phyloP scores from a whole-genome alignment of 768 basidiomycete species.

The Agrocybe praecox region DNA sequence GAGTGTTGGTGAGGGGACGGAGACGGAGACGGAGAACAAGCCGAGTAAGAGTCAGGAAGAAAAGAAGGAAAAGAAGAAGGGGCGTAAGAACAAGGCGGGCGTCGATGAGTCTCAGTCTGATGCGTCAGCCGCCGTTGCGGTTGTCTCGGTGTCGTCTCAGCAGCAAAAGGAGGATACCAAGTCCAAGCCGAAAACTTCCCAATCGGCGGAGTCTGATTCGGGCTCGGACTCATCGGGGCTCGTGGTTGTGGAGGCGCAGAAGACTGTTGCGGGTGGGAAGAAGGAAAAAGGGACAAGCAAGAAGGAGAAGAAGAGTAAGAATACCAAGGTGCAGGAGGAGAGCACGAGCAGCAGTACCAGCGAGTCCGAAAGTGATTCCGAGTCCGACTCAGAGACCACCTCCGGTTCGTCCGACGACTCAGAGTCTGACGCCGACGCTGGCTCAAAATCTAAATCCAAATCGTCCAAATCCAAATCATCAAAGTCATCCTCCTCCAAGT shows the following conservation, averaged over 20 bases:
- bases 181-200: neutral
- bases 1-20: conserved; percentile 6
- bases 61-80: neutral
- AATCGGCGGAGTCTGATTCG: neutral
- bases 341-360: neutral
- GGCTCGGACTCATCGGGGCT: neutral
- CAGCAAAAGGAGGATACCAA: neutral
- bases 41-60: neutral
- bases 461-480: neutral
- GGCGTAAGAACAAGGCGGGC: neutral
- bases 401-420: neutral
- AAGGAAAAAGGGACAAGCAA: too few relatives aligned
- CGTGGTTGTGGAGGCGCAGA: too few relatives aligned
- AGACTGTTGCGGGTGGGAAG: too few relatives aligned
- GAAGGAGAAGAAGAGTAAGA: neutral
- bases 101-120: neutral
- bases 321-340: neutral
- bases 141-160: too few relatives aligned
- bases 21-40: neutral
- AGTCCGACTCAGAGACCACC: neutral
- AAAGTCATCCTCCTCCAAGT: neutral
- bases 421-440: neutral
- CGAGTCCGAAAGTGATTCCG: neutral
- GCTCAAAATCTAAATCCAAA: neutral
- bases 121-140: too few relatives aligned